phyloP scores from a whole-genome alignment of 192 early-diverging fungal genomes.

The Rhizophagus sp. region DNA sequence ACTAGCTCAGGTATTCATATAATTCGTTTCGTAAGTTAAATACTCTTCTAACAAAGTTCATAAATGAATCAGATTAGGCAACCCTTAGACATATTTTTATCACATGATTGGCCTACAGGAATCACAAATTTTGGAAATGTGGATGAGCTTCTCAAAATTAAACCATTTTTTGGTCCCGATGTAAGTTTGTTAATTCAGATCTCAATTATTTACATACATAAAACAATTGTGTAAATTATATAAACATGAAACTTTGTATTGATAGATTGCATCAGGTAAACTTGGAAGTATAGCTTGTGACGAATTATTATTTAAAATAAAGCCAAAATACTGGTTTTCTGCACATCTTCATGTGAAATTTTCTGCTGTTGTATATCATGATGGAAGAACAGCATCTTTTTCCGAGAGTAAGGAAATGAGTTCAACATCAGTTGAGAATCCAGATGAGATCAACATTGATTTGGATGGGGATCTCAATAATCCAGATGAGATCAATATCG shows the following conservation, averaged over 20 bases:
- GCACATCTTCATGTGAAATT: conserved; percentile 96
- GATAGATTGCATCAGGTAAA: conserved; percentile 63
- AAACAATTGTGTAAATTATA: neutral
- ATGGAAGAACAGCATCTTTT: neutral
- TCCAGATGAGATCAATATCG: conserved; percentile 28
- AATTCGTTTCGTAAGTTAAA: neutral
- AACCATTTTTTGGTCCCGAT: conserved; percentile 77
- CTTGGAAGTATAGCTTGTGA: conserved; percentile 79
- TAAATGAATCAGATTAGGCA: conserved; percentile 54
- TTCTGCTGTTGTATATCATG: conserved; percentile 65
- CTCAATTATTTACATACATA: neutral
- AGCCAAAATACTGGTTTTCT: conserved; percentile 91
- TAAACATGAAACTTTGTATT: neutral
- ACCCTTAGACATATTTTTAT: conserved; percentile 87
- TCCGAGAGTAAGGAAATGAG: neutral
- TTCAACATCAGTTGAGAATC: conserved; percentile 27
- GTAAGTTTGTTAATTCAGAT: conserved; percentile 43
- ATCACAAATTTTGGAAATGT: conserved; percentile 82
- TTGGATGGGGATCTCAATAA: conserved; percentile 35
- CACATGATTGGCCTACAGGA: conserved; percentile 95
- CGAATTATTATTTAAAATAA: conserved; percentile 68
- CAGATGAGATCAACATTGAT: conserved; percentile 45
- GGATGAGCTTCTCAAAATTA: conserved; percentile 56
- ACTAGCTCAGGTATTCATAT: conserved; percentile 57
- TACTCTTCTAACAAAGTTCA: neutral